A percentile compares a stretch with the other conserved stretches of the same genome.
Evolutionary conservation across 2,329 filamentous ascomycete genomes (phyloP).

Genomic region (Pseudogymnoascus sp.): DNA sequence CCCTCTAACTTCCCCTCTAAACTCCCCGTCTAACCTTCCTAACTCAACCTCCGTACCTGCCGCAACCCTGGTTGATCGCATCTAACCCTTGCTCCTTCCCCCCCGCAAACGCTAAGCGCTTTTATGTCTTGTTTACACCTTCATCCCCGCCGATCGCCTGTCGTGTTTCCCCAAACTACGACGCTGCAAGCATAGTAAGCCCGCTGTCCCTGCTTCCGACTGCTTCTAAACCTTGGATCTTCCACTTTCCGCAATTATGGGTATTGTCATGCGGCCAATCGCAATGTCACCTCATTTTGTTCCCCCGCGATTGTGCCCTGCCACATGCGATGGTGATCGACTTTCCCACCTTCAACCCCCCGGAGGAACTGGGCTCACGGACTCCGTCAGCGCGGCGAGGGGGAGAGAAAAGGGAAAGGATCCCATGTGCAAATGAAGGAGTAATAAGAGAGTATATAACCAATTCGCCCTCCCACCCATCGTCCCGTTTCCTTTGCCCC

Average conservation of each 20-base stretch:
- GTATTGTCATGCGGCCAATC: background rate
- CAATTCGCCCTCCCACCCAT: background rate
- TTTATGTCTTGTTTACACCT: constrained; percentile 5
- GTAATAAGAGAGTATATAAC: background rate
- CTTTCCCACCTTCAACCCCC: background rate
- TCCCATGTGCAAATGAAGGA: constrained; percentile 4
- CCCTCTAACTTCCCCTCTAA: background rate
- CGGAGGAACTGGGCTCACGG: background rate
- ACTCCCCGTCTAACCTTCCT: background rate
- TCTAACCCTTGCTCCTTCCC: background rate
- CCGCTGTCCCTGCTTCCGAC: background rate
- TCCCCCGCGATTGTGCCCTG: background rate
- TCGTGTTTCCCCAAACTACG: background rate
- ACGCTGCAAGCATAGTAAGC: background rate
- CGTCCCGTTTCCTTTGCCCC: background rate
- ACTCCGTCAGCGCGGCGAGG: background rate
- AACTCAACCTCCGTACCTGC: background rate
- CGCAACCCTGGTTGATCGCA: background rate
- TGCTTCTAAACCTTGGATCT: constrained; percentile 3
- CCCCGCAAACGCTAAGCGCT: constrained; percentile 6
- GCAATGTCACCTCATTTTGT: background rate
- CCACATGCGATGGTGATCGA: constrained; percentile 4
- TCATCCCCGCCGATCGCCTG: background rate
- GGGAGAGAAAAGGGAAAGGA: background rate
- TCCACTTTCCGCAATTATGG: constrained; percentile 1